Evolutionary conservation across 495 filamentous ascomycete species (phyloP).

Genomic region (Usnea hakonensis): DNA sequence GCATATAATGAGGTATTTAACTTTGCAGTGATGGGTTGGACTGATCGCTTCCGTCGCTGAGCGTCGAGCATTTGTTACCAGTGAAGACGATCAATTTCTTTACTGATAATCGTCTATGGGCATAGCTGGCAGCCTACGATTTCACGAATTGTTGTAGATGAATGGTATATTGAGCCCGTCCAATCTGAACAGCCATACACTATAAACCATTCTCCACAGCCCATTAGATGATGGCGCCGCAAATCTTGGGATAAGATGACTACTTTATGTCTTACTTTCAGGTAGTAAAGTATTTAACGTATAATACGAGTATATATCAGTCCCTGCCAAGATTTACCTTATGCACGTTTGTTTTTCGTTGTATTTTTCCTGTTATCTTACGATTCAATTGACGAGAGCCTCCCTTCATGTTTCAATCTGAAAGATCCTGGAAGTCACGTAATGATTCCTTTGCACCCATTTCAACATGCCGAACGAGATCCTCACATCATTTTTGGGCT

Average conservation of each 20-base stretch:
- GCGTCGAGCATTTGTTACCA: neutral
- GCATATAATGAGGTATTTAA: neutral
- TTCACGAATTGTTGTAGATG: neutral
- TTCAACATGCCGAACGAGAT: slow-evolving; percentile 15
- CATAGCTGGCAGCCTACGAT: neutral
- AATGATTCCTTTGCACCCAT: neutral
- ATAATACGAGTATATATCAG: no score
- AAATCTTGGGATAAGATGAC: no score
- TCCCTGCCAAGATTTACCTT: no score
- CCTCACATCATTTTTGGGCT: slow-evolving; percentile 52
- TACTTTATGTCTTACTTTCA: neutral
- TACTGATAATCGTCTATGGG: neutral
- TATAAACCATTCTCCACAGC: no score
- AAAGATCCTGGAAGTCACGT: neutral
- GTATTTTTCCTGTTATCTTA: no score
- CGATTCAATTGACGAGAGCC: no score
- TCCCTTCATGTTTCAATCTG: neutral
- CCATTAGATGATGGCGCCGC: no score
- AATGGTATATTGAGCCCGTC: neutral
- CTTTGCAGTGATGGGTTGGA: neutral
- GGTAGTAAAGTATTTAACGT: no score
- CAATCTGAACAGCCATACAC: neutral
- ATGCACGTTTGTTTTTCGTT: no score
- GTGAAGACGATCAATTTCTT: neutral
- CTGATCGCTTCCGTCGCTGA: neutral